A percentile compares a stretch with the other conserved stretches of the same genome.
Evolutionary conservation across 192 early-diverging fungal genomes (phyloP).

Genomic region (Backusella psychrophila): DNA sequence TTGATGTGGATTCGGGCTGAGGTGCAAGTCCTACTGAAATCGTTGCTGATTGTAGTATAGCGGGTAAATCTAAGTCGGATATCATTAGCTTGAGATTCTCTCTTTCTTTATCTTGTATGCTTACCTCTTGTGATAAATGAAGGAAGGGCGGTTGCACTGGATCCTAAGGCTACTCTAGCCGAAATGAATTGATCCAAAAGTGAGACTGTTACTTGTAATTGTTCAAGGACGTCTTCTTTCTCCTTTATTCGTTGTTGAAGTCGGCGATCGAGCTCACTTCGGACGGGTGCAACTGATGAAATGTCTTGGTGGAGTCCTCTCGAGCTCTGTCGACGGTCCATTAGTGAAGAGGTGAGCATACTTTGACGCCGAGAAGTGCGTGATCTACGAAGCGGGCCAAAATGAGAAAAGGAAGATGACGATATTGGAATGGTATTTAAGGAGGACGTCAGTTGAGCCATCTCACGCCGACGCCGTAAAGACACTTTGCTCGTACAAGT

Average conservation of each 20-base stretch:
- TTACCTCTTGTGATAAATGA: conserved; percentile 19
- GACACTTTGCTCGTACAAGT: not conserved
- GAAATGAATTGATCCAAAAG: conserved; percentile 22
- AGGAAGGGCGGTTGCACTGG: not conserved
- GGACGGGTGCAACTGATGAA: not conserved
- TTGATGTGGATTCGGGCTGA: not conserved
- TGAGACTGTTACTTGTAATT: conserved; percentile 15
- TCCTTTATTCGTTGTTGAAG: conserved; percentile 12
- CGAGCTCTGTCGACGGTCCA: conserved; percentile 1
- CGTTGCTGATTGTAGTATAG: conserved; percentile 11
- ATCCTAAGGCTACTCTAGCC: conserved; percentile 11
- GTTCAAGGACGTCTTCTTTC: conserved; percentile 20
- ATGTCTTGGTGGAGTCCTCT: not conserved
- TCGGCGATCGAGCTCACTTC: conserved; percentile 17
- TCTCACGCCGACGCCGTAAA: not conserved
- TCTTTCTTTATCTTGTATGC: not conserved
- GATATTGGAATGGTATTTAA: not conserved
- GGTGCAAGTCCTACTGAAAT: not conserved
- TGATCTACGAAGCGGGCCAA: not conserved
- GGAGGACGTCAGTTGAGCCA: not conserved
- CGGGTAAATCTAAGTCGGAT: conserved; percentile 12
- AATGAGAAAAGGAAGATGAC: not conserved
- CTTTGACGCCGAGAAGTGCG: not conserved
- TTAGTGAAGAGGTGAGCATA: conserved; percentile 4
- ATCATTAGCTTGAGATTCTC: not conserved